phyloP scores from a whole-genome alignment of 1,139 yeast species.

The Pichia sp. region DNA sequence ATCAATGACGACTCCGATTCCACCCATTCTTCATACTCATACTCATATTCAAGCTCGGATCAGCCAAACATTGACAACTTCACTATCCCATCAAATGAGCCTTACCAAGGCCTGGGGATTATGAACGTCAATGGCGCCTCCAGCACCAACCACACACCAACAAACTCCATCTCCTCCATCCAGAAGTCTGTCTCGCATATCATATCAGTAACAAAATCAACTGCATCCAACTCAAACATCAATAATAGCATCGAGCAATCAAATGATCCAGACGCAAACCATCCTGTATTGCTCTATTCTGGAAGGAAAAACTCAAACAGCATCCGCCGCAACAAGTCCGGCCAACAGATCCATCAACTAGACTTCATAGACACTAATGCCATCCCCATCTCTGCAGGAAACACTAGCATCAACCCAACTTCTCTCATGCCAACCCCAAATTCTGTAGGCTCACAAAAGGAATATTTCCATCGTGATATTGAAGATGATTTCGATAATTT shows the following conservation, averaged over 20 bases:
- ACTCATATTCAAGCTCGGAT: neutral
- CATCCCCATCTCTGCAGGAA: too few relatives aligned
- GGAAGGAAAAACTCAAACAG: slow-evolving; percentile 8
- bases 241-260: neutral
- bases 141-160: neutral
- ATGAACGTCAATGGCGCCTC: too few relatives aligned
- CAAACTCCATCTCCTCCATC: slow-evolving; percentile 9
- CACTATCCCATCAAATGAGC: neutral
- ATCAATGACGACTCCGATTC: neutral
- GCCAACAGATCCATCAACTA: slow-evolving; percentile 5
- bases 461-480: neutral
- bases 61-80: neutral
- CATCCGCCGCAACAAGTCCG: slow-evolving; percentile 9
- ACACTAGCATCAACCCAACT: neutral
- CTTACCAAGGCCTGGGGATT: slow-evolving; percentile 1
- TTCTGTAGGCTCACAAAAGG: neutral
- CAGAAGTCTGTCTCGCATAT: slow-evolving; percentile 13
- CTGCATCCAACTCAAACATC: neutral
- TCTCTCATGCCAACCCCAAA: neutral
- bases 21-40: neutral
- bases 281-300: slow-evolving; percentile 13
- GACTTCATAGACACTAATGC: slow-evolving; percentile 13
- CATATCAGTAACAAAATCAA: neutral
- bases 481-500: neutral
- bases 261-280: neutral